These are phyloP conservation scores for Acacia pycnantha DNA, from an alignment of 331 rosid species.

Conservation along the genomic window DNA sequence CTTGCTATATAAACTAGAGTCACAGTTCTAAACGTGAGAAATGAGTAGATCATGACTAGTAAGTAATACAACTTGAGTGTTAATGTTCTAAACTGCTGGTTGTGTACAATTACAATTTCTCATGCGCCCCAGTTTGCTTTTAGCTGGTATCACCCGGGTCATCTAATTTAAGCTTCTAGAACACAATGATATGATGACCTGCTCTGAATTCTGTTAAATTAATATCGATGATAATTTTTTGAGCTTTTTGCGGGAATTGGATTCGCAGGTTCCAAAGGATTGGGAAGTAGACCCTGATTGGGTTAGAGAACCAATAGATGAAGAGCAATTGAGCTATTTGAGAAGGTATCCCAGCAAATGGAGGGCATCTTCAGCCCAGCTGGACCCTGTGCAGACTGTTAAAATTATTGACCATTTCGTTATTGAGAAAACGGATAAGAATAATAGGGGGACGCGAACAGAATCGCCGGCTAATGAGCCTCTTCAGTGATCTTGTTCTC, in stretches of 20 bases:
- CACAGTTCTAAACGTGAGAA: neutral
- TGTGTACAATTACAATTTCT: neutral
- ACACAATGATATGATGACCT: neutral
- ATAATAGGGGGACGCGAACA: slow-evolving; percentile 29
- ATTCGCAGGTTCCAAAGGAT: slow-evolving; percentile 68
- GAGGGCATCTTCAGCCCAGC: slow-evolving; percentile 61
- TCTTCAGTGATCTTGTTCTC: slow-evolving; percentile 51
- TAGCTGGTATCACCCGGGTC: neutral
- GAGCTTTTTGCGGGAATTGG: neutral
- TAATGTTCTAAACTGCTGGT: neutral
- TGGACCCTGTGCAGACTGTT: slow-evolving; percentile 78
- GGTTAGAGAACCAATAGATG: slow-evolving; percentile 36
- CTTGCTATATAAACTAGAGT: neutral
- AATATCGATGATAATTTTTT: neutral
- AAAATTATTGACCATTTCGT: slow-evolving; percentile 85
- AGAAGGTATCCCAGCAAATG: slow-evolving; percentile 53
- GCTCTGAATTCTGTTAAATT: neutral
- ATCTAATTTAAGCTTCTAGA: neutral
- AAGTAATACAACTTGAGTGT: neutral
- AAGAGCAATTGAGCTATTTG: slow-evolving; percentile 35
- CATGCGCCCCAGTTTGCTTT: neutral
- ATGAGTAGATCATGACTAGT: neutral
- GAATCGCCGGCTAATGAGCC: slow-evolving; percentile 31
- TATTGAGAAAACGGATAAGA: slow-evolving; percentile 47
- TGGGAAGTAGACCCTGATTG: slow-evolving; percentile 81